Percentiles rank a stretch among this genome's conserved stretches.
Evolutionary conservation across 805 yeast species (phyloP).

Genomic region (Schwanniomyces occidentalis): DNA sequence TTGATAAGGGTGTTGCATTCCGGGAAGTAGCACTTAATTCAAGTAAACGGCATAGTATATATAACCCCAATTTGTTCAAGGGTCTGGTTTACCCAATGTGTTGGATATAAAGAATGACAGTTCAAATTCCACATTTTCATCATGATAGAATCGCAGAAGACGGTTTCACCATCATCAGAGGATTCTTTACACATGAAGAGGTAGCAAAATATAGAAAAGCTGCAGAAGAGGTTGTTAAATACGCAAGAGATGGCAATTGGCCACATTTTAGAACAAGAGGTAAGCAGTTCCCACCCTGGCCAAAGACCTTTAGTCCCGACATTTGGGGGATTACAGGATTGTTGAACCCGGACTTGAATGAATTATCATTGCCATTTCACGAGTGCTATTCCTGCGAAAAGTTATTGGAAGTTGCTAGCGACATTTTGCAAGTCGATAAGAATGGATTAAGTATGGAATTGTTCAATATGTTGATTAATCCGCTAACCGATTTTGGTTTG

Average conservation of each 20-base stretch:
- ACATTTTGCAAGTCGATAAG: slow-evolving; percentile 41
- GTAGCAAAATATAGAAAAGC: slow-evolving; percentile 35
- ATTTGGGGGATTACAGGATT: slow-evolving; percentile 54
- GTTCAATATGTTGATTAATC: slow-evolving; percentile 53
- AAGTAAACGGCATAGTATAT: no score
- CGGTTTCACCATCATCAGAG: slow-evolving; percentile 41
- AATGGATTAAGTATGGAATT: slow-evolving; percentile 46
- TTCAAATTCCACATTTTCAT: slow-evolving; percentile 13
- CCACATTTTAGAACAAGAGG: slow-evolving; percentile 49
- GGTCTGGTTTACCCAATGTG: no score
- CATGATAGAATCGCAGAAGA: slow-evolving; percentile 36
- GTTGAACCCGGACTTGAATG: slow-evolving; percentile 46
- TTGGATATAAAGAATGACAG: slow-evolving; percentile 1
- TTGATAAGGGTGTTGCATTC: no score
- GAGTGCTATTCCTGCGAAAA: slow-evolving; percentile 39
- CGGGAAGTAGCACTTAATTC: no score
- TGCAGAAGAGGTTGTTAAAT: slow-evolving; percentile 36
- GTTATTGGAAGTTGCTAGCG: slow-evolving; percentile 39
- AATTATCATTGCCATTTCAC: slow-evolving; percentile 37
- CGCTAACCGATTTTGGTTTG: slow-evolving; percentile 51
- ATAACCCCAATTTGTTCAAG: no score
- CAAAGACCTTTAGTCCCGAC: slow-evolving; percentile 48
- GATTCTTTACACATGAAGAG: slow-evolving; percentile 43
- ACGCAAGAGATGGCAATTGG: slow-evolving; percentile 51
- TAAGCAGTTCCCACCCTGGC: slow-evolving; percentile 62